These are phyloP conservation scores for Escovopsis weberi DNA, from an alignment of 2,329 filamentous ascomycete species.

Conservation along the genomic window DNA sequence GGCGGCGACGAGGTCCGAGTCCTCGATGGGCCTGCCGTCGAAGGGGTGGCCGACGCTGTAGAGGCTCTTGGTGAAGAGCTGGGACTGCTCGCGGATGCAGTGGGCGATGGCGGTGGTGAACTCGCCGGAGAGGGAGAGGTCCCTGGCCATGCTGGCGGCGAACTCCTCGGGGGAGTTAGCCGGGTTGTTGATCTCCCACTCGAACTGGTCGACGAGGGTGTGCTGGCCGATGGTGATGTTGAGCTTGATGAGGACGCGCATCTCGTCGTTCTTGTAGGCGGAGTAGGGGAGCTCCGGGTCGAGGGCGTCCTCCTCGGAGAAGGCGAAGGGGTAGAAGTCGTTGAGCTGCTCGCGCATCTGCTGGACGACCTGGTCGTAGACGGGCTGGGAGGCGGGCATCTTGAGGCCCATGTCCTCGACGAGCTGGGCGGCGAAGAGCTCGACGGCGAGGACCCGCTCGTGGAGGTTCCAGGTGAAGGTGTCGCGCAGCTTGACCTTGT, in stretches of 20 bases:
- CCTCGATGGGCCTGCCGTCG: conserved; percentile 83
- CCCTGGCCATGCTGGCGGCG: conserved; percentile 72
- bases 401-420: conserved; percentile 82
- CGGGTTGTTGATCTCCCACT: conserved; percentile 97
- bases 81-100: conserved; percentile 89
- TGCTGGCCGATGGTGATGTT: conserved; percentile 96
- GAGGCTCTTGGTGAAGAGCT: conserved; percentile 84
- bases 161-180: conserved; percentile 92
- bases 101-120: conserved; percentile 97
- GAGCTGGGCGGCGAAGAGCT: conserved; percentile 76
- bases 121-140: conserved; percentile 83
- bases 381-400: conserved; percentile 50
- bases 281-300: conserved; percentile 82
- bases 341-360: conserved; percentile 81
- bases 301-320: conserved; percentile 75
- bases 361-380: conserved; percentile 43
- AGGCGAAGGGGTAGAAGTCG: conserved; percentile 88
- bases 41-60: conserved; percentile 92
- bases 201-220: conserved; percentile 90
- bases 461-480: conserved; percentile 98
- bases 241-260: conserved; percentile 88
- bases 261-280: conserved; percentile 97
- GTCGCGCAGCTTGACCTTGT: conserved; percentile 88
- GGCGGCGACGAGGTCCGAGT: conserved; percentile 71
- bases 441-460: conserved; percentile 65